These are phyloP conservation scores for Jacaranda mimosifolia DNA, from an alignment of 257 asterid species.

Conservation along the genomic window DNA sequence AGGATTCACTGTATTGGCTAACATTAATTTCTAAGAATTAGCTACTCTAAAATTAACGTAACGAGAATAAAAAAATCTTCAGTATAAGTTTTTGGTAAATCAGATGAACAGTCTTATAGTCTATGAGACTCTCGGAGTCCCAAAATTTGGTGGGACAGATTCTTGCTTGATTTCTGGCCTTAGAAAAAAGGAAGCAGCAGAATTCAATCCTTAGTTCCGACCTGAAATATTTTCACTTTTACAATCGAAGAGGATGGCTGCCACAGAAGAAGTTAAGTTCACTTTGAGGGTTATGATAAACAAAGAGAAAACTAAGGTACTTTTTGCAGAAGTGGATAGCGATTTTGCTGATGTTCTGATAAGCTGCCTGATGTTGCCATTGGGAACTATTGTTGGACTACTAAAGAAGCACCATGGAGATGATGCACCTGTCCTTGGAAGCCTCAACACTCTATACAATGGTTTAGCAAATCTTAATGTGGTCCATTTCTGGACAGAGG, in stretches of 20 bases:
- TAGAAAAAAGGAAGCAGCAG: too few relatives aligned
- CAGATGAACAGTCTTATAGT: too few relatives aligned
- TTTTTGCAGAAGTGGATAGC: constrained; percentile 20
- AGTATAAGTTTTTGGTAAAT: too few relatives aligned
- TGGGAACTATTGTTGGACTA: constrained; percentile 9
- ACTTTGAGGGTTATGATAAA: constrained; percentile 31
- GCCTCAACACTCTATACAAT: constrained; percentile 8
- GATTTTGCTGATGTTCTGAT: constrained; percentile 32
- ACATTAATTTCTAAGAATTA: too few relatives aligned
- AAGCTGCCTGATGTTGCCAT: constrained; percentile 33
- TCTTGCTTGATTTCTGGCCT: too few relatives aligned
- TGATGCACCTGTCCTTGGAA: background rate
- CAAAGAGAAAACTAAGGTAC: constrained; percentile 30
- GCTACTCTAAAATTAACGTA: too few relatives aligned
- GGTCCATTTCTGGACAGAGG: background rate
- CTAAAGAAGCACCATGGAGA: constrained; percentile 5
- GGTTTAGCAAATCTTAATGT: constrained; percentile 12
- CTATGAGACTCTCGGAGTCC: too few relatives aligned
- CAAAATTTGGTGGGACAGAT: too few relatives aligned
- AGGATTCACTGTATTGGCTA: too few relatives aligned
- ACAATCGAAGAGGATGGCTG: constrained; percentile 8
- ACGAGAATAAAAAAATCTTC: too few relatives aligned
- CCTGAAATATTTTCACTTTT: background rate
- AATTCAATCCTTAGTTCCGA: background rate
- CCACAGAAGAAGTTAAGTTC: background rate